Conservation (phyloP, 108 stramenopile genomes). For the Mayamaea pseudoterrestris region DNA sequence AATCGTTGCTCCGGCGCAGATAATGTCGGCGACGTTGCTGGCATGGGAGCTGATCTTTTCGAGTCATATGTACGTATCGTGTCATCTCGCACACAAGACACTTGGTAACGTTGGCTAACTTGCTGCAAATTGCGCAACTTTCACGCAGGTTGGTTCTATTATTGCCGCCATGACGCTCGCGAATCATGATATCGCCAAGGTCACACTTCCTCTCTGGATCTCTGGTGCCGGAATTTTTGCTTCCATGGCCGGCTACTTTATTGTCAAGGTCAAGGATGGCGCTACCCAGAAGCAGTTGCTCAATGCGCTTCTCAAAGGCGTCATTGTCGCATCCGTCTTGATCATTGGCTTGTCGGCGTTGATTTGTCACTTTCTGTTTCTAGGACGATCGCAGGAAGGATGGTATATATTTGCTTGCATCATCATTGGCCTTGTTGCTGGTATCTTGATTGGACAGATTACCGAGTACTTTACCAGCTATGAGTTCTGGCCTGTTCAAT, state of each 20-base stretch:
- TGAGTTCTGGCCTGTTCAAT: slow-evolving; percentile 65
- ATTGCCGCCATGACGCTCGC: slow-evolving; percentile 85
- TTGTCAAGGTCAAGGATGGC: slow-evolving; percentile 46
- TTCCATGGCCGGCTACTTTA: slow-evolving; percentile 60
- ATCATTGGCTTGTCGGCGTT: slow-evolving; percentile 39
- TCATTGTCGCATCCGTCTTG: slow-evolving; percentile 58
- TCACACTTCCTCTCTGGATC: slow-evolving; percentile 83
- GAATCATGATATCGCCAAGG: slow-evolving; percentile 39
- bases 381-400: slow-evolving; percentile 25
- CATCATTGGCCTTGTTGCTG: slow-evolving; percentile 74
- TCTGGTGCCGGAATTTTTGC: slow-evolving; percentile 80
- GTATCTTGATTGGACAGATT: slow-evolving; percentile 82
- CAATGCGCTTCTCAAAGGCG: slow-evolving; percentile 61
- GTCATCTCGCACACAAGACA: neutral
- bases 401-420: slow-evolving; percentile 71
- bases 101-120: neutral
- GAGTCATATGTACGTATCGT: slow-evolving; percentile 62
- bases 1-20: too few species aligned
- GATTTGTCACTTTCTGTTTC: slow-evolving; percentile 33
- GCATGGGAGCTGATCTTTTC: slow-evolving; percentile 92
- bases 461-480: slow-evolving; percentile 94
- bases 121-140: too few species aligned
- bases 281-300: slow-evolving; percentile 58
- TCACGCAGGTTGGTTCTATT: slow-evolving; percentile 67
- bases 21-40: slow-evolving; percentile 96